A percentile compares a stretch with the other conserved stretches of the same genome.
Conservation (phyloP, 2,329 filamentous ascomycete genomes). For the Fusarium beomiforme region DNA sequence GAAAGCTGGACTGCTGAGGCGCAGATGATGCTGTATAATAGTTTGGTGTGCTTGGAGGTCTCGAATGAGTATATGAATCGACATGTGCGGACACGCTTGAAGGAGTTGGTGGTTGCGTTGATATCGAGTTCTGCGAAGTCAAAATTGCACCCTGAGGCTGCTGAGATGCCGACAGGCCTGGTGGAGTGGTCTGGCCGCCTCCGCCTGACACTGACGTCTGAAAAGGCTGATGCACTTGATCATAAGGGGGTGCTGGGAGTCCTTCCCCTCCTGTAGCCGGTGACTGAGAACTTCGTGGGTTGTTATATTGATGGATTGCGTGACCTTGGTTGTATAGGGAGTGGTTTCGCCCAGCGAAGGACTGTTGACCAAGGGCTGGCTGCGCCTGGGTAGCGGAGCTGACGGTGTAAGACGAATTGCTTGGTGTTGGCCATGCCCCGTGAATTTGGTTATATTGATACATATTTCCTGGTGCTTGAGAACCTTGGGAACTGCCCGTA, state of each 20-base stretch:
- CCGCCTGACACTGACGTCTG: conserved; percentile 66
- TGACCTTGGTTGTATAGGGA: conserved; percentile 61
- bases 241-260: conserved; percentile 74
- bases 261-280: conserved; percentile 68
- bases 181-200: conserved; percentile 47
- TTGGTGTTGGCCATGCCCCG: conserved; percentile 68
- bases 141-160: conserved; percentile 40
- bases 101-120: conserved; percentile 58
- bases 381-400: conserved; percentile 54
- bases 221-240: conserved; percentile 73
- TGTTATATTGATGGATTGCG: conserved; percentile 53
- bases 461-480: conserved; percentile 61
- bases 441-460: conserved; percentile 65
- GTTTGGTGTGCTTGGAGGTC: conserved; percentile 66
- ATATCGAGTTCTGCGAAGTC: conserved; percentile 40
- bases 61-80: conserved; percentile 62
- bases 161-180: conserved; percentile 45
- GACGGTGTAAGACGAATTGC: conserved; percentile 60
- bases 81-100: conserved; percentile 65
- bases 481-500: conserved; percentile 66
- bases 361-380: conserved; percentile 42
- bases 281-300: conserved; percentile 49
- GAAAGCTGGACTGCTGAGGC: conserved; percentile 57
- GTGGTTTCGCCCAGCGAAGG: conserved; percentile 43
- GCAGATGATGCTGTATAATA: conserved; percentile 68